phyloP scores from a whole-genome alignment of 805 yeast genomes.

The Sugiyamaella floridensis region DNA sequence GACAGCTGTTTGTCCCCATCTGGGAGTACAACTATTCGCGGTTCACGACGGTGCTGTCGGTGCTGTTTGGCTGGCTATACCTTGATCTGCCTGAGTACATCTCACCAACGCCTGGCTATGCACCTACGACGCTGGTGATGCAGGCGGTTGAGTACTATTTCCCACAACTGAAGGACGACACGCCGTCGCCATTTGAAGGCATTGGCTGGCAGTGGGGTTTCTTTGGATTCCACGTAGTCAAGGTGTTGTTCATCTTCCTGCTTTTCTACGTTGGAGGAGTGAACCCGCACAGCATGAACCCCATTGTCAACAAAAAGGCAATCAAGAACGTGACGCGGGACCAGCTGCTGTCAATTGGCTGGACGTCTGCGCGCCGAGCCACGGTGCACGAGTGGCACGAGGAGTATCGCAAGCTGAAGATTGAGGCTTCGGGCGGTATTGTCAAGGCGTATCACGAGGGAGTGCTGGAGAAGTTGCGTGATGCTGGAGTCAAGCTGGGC shows the following conservation, averaged over 20 bases:
- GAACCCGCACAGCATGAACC: conserved; percentile 62
- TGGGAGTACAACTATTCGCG: conserved; percentile 46
- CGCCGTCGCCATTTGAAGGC: conserved; percentile 37
- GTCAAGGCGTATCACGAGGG: conserved; percentile 73
- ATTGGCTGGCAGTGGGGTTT: conserved; percentile 48
- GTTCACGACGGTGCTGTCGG: conserved; percentile 21
- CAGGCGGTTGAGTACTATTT: conserved; percentile 28
- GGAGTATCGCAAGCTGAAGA: conserved; percentile 54
- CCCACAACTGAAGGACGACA: conserved; percentile 43
- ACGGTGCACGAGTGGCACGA: conserved; percentile 64
- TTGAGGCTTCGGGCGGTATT: conserved; percentile 59
- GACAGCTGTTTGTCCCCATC: conserved; percentile 74
- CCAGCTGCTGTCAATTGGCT: conserved; percentile 52
- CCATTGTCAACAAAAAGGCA: conserved; percentile 13
- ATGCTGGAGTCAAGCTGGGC: conserved; percentile 56
- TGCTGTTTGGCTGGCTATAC: conserved; percentile 65
- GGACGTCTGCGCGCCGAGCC: conserved; percentile 89
- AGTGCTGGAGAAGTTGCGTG: conserved; percentile 47
- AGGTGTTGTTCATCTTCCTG: conserved; percentile 49
- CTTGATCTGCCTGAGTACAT: conserved; percentile 86
- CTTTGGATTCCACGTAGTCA: conserved; percentile 65
- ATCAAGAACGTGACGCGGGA: conserved; percentile 39
- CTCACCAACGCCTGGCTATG: conserved; percentile 88
- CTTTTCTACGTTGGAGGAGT: conserved; percentile 62
- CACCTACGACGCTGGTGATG: conserved; percentile 58